phyloP scores from a whole-genome alignment of 2,329 filamentous ascomycete species.

The Samsoniella hepiali region DNA sequence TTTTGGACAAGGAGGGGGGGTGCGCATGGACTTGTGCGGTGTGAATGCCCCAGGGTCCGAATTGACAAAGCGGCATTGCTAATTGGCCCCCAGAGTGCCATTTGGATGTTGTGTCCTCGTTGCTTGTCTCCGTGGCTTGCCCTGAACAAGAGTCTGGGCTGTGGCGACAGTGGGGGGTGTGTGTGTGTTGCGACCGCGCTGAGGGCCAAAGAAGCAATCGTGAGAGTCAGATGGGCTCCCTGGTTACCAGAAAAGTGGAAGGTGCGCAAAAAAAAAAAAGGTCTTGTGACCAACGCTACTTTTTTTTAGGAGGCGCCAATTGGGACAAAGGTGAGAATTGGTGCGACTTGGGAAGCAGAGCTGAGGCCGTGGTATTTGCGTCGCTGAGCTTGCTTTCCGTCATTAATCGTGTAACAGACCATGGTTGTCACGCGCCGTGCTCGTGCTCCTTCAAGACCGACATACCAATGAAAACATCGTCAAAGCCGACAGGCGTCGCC shows the following conservation, averaged over 20 bases:
- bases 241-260: background rate
- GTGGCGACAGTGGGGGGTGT: background rate
- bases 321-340: no score
- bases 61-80: background rate
- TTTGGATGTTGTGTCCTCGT: background rate
- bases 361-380: slow-evolving; percentile 9
- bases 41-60: background rate
- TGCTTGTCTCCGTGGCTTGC: background rate
- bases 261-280: background rate
- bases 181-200: background rate
- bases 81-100: background rate
- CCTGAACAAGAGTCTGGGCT: no score
- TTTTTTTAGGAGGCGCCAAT: background rate
- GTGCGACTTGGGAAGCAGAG: background rate
- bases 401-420: background rate
- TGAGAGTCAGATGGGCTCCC: background rate
- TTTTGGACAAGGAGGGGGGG: background rate
- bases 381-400: slow-evolving; percentile 9
- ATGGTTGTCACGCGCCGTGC: background rate
- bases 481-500: no score
- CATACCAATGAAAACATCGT: background rate
- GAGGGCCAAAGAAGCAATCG: background rate
- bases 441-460: background rate
- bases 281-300: slow-evolving; percentile 13
- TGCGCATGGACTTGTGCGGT: background rate